A percentile compares a stretch with the other conserved stretches of the same genome.
Conservation (phyloP, 2,329 filamentous ascomycete genomes). For the Phoma herbarum region DNA sequence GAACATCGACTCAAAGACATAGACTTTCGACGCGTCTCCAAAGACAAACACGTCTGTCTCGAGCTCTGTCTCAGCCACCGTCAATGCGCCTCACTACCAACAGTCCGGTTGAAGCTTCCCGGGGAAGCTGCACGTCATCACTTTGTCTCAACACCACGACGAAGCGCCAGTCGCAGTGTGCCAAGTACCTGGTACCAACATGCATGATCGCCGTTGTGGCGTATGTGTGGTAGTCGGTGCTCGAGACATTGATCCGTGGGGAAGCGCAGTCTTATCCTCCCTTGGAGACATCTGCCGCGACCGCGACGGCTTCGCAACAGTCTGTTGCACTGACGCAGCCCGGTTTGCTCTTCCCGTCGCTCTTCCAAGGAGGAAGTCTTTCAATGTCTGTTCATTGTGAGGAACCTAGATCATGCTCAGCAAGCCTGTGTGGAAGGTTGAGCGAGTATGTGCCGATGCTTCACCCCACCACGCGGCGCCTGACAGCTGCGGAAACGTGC, state of each 20-base stretch:
- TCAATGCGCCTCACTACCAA: slow-evolving; percentile 12
- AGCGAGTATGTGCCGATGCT: neutral
- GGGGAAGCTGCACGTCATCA: slow-evolving; percentile 19
- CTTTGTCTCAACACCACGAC: slow-evolving; percentile 9
- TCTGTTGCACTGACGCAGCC: slow-evolving; percentile 28
- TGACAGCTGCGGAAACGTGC: slow-evolving; percentile 17
- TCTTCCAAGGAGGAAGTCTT: neutral
- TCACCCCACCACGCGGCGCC: slow-evolving; percentile 13
- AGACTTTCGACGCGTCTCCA: neutral
- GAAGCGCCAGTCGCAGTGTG: slow-evolving; percentile 7
- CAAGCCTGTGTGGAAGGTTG: neutral
- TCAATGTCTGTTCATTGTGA: neutral
- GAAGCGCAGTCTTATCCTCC: slow-evolving; percentile 20
- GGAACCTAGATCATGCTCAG: neutral
- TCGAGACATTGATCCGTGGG: slow-evolving; percentile 14
- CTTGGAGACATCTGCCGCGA: slow-evolving; percentile 10
- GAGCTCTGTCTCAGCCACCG: slow-evolving; percentile 11
- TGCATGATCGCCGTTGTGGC: slow-evolving; percentile 10
- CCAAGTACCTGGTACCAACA: slow-evolving; percentile 21
- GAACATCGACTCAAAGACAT: neutral
- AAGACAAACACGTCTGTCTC: slow-evolving; percentile 1
- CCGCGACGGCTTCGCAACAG: neutral
- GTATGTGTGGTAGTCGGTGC: slow-evolving; percentile 5
- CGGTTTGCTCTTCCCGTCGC: too few relatives aligned
- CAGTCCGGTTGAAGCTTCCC: neutral